Conservation (phyloP, 1,139 yeast genomes). For the Zygosaccharomyces sapae region DNA sequence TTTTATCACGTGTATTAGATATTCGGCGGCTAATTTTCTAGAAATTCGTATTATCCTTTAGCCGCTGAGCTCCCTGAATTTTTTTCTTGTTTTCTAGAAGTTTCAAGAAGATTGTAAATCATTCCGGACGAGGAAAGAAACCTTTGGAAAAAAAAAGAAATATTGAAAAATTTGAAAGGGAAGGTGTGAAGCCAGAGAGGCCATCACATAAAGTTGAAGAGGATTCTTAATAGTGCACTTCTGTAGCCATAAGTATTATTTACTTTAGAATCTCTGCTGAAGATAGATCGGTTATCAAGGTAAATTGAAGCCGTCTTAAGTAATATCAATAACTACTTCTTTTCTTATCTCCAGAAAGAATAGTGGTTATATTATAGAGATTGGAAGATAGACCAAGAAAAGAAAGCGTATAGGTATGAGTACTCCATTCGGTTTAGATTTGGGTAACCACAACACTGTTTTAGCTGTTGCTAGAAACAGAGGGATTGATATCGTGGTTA, state of each 20-base stretch:
- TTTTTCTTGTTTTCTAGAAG: slow-evolving; percentile 3
- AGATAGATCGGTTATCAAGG: neutral
- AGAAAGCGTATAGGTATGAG: slow-evolving; percentile 46
- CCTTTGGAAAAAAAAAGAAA: no score
- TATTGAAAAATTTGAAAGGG: slow-evolving; percentile 4
- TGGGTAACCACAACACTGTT: slow-evolving; percentile 91
- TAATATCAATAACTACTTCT: neutral
- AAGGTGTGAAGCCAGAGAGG: neutral
- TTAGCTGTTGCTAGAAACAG: slow-evolving; percentile 97
- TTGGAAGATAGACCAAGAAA: slow-evolving; percentile 1
- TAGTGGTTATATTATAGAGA: neutral
- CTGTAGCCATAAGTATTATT: neutral
- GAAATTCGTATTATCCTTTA: neutral
- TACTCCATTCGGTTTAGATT: slow-evolving; percentile 96
- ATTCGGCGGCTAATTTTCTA: neutral
- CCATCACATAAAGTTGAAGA: slow-evolving; percentile 1
- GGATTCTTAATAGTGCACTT: neutral
- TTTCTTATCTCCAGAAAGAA: neutral
- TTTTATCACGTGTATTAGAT: neutral
- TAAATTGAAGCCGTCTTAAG: neutral
- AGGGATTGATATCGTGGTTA: slow-evolving; percentile 96
- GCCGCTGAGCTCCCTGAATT: neutral
- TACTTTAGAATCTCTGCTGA: neutral
- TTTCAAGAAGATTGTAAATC: neutral
- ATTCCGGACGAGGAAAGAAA: neutral